Conservation (phyloP, 2,329 filamentous ascomycete genomes). For the Leptographium procerum region DNA sequence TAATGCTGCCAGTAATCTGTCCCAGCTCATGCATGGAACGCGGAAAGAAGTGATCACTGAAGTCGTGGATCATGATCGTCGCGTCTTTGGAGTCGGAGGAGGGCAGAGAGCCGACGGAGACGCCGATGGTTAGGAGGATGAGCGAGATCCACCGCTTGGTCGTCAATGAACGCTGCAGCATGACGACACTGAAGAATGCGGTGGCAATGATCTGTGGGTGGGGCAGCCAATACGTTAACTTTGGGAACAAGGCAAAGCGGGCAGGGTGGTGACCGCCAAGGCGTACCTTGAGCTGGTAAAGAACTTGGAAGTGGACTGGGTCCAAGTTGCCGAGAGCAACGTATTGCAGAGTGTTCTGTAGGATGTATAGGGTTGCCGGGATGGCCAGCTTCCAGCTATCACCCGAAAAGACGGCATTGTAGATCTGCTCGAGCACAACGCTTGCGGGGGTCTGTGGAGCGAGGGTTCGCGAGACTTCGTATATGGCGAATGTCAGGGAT, state of each 20-base stretch:
- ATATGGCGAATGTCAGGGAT: constrained; percentile 74
- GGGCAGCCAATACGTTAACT: neutral
- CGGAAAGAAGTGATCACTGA: constrained; percentile 59
- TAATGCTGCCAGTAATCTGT: constrained; percentile 43
- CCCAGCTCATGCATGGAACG: constrained; percentile 68
- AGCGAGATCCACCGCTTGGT: constrained; percentile 70
- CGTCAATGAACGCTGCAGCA: constrained; percentile 62
- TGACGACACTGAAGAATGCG: constrained; percentile 70
- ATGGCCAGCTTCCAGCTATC: constrained; percentile 94
- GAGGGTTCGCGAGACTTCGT: constrained; percentile 70
- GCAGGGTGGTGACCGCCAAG: too few relatives aligned
- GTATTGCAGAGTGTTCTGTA: constrained; percentile 92
- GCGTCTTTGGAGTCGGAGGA: constrained; percentile 41
- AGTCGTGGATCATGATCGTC: constrained; percentile 51
- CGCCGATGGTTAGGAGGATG: constrained; percentile 66
- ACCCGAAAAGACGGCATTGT: constrained; percentile 68
- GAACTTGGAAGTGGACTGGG: constrained; percentile 83
- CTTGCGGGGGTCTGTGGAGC: constrained; percentile 71
- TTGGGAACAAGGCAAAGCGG: neutral
- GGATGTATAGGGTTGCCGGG: constrained; percentile 75
- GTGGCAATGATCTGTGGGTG: constrained; percentile 64
- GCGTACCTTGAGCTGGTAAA: constrained; percentile 78
- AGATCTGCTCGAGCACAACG: constrained; percentile 68
- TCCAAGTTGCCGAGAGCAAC: constrained; percentile 84
- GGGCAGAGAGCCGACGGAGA: constrained; percentile 76